Evolutionary conservation across 768 basidiomycete species (phyloP).

Genomic region (Psilocybe azurescens): DNA sequence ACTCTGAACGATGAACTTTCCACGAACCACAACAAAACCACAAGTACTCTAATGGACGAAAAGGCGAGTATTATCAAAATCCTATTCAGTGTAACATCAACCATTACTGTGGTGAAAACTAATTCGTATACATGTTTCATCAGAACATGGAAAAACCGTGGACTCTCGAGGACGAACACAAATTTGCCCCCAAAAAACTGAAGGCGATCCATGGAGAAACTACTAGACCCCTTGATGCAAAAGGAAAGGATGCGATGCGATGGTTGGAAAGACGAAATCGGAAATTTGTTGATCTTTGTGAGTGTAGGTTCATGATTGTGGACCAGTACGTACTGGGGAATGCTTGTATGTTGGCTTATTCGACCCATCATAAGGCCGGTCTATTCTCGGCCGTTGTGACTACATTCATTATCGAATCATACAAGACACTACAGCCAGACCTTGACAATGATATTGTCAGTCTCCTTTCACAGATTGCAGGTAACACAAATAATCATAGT

Average conservation of each 20-base stretch:
- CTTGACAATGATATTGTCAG: not conserved
- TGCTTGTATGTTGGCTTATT: not conserved
- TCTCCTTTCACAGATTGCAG: constrained; percentile 1
- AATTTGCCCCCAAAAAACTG: not conserved
- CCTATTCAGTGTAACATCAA: too few species aligned
- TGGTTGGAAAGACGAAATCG: constrained; percentile 7
- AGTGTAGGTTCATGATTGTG: not conserved
- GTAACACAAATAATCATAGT: not conserved
- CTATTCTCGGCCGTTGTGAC: constrained; percentile 4
- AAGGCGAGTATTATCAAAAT: not conserved
- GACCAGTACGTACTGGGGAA: too few species aligned
- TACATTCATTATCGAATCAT: not conserved
- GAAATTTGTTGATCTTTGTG: constrained; percentile 9
- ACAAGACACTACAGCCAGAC: constrained; percentile 1
- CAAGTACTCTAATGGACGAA: not conserved
- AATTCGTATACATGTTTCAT: not conserved
- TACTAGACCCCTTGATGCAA: constrained; percentile 1
- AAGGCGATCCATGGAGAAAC: constrained; percentile 2
- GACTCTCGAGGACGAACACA: not conserved
- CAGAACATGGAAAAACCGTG: not conserved
- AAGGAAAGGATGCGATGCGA: constrained; percentile 1
- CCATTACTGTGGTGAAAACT: too few species aligned
- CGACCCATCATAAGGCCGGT: not conserved
- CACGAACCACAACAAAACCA: not conserved
- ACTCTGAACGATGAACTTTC: not conserved